phyloP scores from a whole-genome alignment of 352 stramenopile genomes.

The Globisporangium cylindrosporum region DNA sequence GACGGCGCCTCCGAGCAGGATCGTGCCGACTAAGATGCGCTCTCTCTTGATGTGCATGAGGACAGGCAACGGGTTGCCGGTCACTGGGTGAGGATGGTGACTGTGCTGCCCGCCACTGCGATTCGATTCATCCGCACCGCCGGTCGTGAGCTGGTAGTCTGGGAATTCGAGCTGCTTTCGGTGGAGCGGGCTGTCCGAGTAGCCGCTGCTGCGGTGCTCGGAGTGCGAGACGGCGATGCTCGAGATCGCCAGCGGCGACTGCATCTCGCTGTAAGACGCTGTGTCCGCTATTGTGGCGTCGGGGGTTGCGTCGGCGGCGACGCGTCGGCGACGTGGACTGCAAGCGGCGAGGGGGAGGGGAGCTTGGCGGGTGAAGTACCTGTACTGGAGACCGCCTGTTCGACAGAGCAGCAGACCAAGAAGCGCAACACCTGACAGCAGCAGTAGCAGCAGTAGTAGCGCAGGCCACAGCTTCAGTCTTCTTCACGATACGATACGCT shows the following conservation, averaged over 20 bases:
- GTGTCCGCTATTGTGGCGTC: conserved; percentile 7
- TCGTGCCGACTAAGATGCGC: conserved; percentile 31
- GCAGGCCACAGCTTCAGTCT: neutral
- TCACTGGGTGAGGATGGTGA: neutral
- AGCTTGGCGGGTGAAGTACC: neutral
- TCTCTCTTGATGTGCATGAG: conserved; percentile 37
- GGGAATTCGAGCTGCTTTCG: conserved; percentile 35
- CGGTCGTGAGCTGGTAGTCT: conserved; percentile 17
- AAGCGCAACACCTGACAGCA: too few relatives aligned
- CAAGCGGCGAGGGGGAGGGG: neutral
- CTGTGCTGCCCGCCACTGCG: neutral
- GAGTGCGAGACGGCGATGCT: conserved; percentile 65
- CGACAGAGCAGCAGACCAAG: neutral
- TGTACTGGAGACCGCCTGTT: neutral
- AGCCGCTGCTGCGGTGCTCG: conserved; percentile 20
- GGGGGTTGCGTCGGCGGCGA: neutral
- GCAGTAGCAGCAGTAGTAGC: neutral
- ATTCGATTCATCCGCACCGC: neutral
- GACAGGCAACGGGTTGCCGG: conserved; percentile 35
- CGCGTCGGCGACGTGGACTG: neutral
- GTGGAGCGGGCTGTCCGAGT: neutral
- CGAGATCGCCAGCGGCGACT: conserved; percentile 62
- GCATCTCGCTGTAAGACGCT: conserved; percentile 25
- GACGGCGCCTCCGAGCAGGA: conserved; percentile 20
- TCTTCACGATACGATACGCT: neutral